Base-by-base conservation (phyloP, 169 alveolate genomes). In the Eimeria necatrix region DNA sequence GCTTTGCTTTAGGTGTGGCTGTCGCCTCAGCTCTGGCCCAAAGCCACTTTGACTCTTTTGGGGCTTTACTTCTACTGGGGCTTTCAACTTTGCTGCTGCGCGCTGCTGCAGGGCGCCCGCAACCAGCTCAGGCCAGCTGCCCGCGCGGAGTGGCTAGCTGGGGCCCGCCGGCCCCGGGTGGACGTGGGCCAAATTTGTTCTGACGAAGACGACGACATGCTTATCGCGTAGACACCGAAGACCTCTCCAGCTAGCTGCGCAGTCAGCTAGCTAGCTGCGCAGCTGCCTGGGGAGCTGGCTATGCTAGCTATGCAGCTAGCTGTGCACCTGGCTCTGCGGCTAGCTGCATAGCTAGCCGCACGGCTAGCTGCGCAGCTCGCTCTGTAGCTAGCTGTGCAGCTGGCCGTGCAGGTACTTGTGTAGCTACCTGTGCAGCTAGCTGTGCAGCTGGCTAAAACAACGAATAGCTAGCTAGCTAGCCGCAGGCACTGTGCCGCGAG, bases 131-230 rank as follows among this genome's bases (percentile, higher is more conserved):
- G 83, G 4, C 83, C 83, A n/a, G 4, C 83, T 16, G 83, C 83
- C 7, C 83, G 83, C 3, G 83, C 83, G 46, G 53, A 71, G 83
- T 71, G 83, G 83, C 41, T 71, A 14, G 46, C 83, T 9, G 83
- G 12, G 4, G 83, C 83, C 4, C 46, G 83, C n/a, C n/a, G 83
- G 46, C 83, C 83, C 4, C 83, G 16, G 6, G 46, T 71, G 7
- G 83, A 71, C 7, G 41, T 71, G 4, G 83, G 83, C 51, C 46
- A 24, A n/a, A 71, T 71, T 4, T 32, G 53, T 32, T 9, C 83
- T 32, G 83, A 71, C 24, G 83, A 71, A 32, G 83, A 71, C 16
- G 83, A 71, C 41, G 83, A 71, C 24, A 71, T 71, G 83, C 83
- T 71, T 4, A 24, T 71, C 24, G 83, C 83, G n/a, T 71, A 22